Evolutionary conservation across 208 protist species (phyloP), one percentile per base, ranked within the genome.

Genomic region (Acanthamoeba castellanii): DNA sequence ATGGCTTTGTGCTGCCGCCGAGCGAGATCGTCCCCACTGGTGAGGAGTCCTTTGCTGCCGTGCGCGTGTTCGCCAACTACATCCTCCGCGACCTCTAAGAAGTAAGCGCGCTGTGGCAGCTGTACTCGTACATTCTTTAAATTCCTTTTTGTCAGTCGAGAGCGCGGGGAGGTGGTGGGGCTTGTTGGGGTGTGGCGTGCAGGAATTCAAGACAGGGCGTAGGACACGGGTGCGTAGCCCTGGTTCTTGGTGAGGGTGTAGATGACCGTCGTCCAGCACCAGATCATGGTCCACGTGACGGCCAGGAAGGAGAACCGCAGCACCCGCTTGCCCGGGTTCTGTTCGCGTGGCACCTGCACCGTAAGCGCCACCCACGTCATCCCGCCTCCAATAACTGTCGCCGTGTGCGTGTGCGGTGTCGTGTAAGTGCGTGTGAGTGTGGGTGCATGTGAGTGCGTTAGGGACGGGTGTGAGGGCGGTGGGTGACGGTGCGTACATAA

Each of bases 1-100:
- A 94, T 16, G 94, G 94, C 30, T 95, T 95, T 27, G 20, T 95
- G 45, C 42, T 95, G n/a, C 70, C 87, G 45, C 47, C 94, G 20
- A 52, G 52, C 66, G 59, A 95, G 91, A 95, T 95, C 61, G 6
- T 95, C 47, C 90, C 87, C 52, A 89, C 68, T 7, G 91, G 90
- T 32, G 22, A 95, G 59, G 94, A 95, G 52, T 57, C 30, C 89
- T 74, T 55, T 9, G 70, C 90, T 9, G 94, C 72, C 61, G 42
- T 94, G 34, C 74, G 30, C 18, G 37, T 50, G 18, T n/a, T 50
- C 11, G 74, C 74, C 74, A 22, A 82, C 3, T 50, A 82, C 74
- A 82, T 82, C 45, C 70, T 78, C 70, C 1, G 18, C 22, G 18
- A 30, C 22, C 59, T 47, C 59, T 22, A 22, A 66, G 59, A 64